Base-by-base conservation (phyloP, 805 yeast genomes). In the Debaryomyces castellii region DNA sequence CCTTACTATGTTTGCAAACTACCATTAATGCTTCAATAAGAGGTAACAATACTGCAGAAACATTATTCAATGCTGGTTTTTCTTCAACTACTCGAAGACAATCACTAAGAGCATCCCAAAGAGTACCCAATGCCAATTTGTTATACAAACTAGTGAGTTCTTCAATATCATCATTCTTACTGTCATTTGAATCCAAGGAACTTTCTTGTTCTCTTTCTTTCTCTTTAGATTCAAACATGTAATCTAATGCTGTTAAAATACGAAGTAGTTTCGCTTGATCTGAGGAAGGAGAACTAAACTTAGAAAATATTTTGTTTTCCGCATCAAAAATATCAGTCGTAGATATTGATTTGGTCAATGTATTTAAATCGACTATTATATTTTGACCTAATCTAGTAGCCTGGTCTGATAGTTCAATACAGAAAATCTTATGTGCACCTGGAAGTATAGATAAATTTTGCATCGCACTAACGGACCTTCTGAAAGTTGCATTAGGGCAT, bases 1-100 rank as follows among this genome's bases (percentile, higher is more conserved):
- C 83, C 49, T 78, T 78, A 53, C 89, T 81, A 58, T 88, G 95
- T 58, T 91, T 91, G 66, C 96, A 90, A n/a, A 94, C 94, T 41
- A 92, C 96, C 96, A 94, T 89, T 46, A 94, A 72, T 0, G 96
- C 83, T 62, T 92, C 99, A 49, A 92, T 89, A 49, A 90, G 65
- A 0, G 98, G 97, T 20, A 92, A 71, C 20, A 91, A 66, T 1
- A 88, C 85, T 1, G 96, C 85, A 0, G 96, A 90, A 38, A 89
- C 80, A 40, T 57, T 62, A 1, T 62, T 46, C 18, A 79, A 69
- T 12, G 73, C 71, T 12, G 77, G 73, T 34, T 78, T 77, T 18
- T 77, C 82, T 57, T 85, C 92, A 47, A 87, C 69, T 5, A 77
- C 73, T 35, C 81, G 66, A 55, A 89, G 69, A 52, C 89, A 83